Conservation (phyloP, 2,329 filamentous ascomycete species). For the Phyllosticta paracitricarpa region DNA sequence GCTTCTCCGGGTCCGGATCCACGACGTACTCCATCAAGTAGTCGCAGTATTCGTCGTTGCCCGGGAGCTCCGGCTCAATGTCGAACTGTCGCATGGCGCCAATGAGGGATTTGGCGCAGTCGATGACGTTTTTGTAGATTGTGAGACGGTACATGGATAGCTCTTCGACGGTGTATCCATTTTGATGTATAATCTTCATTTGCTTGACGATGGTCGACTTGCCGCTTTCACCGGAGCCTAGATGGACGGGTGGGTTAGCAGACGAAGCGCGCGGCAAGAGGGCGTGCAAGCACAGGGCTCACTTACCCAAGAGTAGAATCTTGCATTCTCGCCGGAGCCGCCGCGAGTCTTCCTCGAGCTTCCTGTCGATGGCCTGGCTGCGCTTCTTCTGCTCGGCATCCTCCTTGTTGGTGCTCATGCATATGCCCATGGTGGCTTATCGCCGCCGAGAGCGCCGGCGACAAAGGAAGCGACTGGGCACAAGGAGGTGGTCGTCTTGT, state of each 20-base stretch:
- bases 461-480: slow-evolving; percentile 3
- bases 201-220: slow-evolving; percentile 99
- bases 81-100: slow-evolving; percentile 86
- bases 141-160: slow-evolving; percentile 88
- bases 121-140: slow-evolving; percentile 95
- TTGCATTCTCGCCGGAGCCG: slow-evolving; percentile 96
- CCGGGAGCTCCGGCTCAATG: slow-evolving; percentile 63
- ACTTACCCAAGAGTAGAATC: slow-evolving; percentile 90
- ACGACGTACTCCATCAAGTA: slow-evolving; percentile 82
- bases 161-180: slow-evolving; percentile 92
- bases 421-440: slow-evolving; percentile 66
- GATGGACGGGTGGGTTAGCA: slow-evolving; percentile 19
- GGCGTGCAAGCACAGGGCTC: slow-evolving; percentile 19
- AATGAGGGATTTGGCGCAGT: slow-evolving; percentile 91
- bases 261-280: slow-evolving; percentile 1
- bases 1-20: slow-evolving; percentile 78
- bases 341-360: slow-evolving; percentile 87
- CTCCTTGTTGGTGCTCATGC: slow-evolving; percentile 80
- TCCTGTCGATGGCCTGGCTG: slow-evolving; percentile 90
- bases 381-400: slow-evolving; percentile 91
- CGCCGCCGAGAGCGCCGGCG: slow-evolving; percentile 9
- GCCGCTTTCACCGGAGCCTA: slow-evolving; percentile 94
- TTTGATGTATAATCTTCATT: slow-evolving; percentile 99
- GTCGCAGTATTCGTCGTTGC: slow-evolving; percentile 63
- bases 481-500: not conserved